phyloP scores from a whole-genome alignment of 345 rosid species.

The Eucalyptus leucophloia region DNA sequence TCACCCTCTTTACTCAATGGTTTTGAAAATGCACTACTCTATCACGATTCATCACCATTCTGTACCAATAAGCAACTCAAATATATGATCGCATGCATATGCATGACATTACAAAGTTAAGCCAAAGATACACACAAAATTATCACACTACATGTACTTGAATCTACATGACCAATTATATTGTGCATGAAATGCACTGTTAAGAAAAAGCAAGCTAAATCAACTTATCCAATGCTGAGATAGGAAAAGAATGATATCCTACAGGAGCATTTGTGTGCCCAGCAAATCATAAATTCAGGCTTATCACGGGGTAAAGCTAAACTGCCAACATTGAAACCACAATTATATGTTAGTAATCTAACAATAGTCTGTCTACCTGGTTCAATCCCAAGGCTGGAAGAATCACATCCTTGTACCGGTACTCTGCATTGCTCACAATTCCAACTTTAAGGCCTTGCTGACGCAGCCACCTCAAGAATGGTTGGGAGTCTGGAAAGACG shows the following conservation, averaged over 20 bases:
- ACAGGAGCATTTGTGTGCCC: not conserved
- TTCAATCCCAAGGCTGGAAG: constrained; percentile 80
- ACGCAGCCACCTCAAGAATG: constrained; percentile 85
- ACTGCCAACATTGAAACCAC: not conserved
- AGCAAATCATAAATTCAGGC: not conserved
- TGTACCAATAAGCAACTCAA: not conserved
- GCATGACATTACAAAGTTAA: not conserved
- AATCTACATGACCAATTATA: not conserved
- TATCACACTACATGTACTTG: not conserved
- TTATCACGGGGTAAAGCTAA: not conserved
- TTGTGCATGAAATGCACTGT: not conserved
- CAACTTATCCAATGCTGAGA: not conserved
- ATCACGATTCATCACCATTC: not conserved
- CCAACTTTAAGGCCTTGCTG: constrained; percentile 60
- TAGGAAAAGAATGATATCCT: not conserved
- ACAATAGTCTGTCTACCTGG: constrained; percentile 29
- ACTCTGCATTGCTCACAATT: constrained; percentile 77
- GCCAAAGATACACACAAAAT: not conserved
- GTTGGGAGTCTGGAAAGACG: constrained; percentile 63
- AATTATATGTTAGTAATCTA: not conserved
- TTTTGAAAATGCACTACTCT: not conserved
- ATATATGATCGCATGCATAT: not conserved
- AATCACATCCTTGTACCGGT: constrained; percentile 79
- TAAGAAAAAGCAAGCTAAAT: not conserved
- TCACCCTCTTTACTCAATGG: not conserved